Conservation (phyloP, 495 filamentous ascomycete genomes). For the Collariella sp. region DNA sequence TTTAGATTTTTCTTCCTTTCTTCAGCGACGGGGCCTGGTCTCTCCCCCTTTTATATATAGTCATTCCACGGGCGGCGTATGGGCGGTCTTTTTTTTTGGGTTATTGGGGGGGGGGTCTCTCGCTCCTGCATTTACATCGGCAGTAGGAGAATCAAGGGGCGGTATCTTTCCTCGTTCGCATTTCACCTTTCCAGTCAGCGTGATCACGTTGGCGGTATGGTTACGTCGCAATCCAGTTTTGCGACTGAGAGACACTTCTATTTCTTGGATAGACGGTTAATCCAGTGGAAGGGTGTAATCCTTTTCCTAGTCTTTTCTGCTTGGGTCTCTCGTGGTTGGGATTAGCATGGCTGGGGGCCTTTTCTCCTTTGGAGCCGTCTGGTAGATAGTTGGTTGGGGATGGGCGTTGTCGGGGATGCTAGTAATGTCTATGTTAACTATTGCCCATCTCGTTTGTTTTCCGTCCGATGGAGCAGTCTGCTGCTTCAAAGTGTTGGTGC, state of each 20-base stretch:
- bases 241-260: no score
- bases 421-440: slow-evolving; percentile 12
- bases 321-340: no score
- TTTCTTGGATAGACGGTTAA: no score
- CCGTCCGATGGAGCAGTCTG: not conserved
- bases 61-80: slow-evolving; percentile 4
- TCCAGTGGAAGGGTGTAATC: no score
- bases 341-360: no score
- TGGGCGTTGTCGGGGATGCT: slow-evolving; percentile 1
- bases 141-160: no score
- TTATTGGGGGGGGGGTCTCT: no score
- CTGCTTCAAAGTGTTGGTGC: no score
- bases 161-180: no score
- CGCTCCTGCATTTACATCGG: slow-evolving; percentile 4
- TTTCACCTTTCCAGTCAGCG: no score
- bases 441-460: slow-evolving; percentile 2
- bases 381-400: not conserved
- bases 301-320: not conserved
- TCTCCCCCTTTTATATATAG: not conserved
- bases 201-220: no score
- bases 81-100: not conserved
- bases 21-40: not conserved
- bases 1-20: not conserved
- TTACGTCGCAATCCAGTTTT: no score
- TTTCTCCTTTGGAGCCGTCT: not conserved